A percentile compares a stretch with the other conserved stretches of the same genome.
These are phyloP conservation scores for thale cress (Arabidopsis thaliana) DNA, from an alignment of 345 rosid genomes.

Conservation along the genomic window DNA sequence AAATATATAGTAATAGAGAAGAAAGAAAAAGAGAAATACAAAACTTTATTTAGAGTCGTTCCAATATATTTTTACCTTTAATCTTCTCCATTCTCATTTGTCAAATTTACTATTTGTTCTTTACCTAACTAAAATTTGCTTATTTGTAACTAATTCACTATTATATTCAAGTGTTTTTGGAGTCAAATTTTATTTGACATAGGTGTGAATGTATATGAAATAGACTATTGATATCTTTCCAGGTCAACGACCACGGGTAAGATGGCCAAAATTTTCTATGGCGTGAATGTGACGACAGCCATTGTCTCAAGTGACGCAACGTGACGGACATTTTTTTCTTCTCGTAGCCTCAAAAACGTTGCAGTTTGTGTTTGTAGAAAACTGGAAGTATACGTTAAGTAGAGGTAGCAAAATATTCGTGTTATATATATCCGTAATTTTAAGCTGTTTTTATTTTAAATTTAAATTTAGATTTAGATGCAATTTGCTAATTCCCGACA, in stretches of 20 bases:
- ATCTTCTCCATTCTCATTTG: neutral
- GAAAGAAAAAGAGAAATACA: neutral
- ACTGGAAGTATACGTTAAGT: neutral
- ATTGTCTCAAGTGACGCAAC: constrained; percentile 6
- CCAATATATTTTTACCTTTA: neutral
- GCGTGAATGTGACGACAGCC: constrained; percentile 14
- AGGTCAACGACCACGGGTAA: constrained; percentile 26
- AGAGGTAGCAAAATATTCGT: constrained; percentile 11
- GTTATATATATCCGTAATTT: neutral
- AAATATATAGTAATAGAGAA: neutral
- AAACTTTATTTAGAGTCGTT: neutral
- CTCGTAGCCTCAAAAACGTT: constrained; percentile 18
- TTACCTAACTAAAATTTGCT: neutral
- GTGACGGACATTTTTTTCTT: neutral
- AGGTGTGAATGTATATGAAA: neutral
- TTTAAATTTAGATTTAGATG: neutral
- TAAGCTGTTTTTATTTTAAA: neutral
- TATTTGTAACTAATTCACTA: neutral
- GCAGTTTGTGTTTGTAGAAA: constrained; percentile 29
- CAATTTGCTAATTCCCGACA: neutral
- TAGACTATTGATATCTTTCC: neutral
- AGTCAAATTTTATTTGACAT: neutral
- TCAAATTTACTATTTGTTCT: neutral
- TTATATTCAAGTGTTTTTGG: neutral
- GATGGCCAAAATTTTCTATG: neutral